These are phyloP conservation scores for Boletus barrowsii DNA, from an alignment of 768 basidiomycete genomes.

Conservation along the genomic window DNA sequence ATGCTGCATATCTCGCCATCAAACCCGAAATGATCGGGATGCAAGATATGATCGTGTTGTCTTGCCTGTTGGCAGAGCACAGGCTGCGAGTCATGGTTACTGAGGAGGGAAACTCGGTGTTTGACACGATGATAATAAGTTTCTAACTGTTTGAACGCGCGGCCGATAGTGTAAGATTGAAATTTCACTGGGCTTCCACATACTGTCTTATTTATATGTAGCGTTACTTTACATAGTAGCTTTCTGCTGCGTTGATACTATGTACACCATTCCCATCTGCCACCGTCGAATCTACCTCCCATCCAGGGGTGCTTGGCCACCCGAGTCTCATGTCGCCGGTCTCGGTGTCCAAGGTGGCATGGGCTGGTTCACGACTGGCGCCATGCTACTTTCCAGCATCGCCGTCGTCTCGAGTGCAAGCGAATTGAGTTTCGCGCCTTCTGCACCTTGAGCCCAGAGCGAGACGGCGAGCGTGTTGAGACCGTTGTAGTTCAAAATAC, in stretches of 20 bases:
- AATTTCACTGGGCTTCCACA: neutral
- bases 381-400: slow-evolving; percentile 24
- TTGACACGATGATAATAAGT: neutral
- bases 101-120: neutral
- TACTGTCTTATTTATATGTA: neutral
- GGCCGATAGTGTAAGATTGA: neutral
- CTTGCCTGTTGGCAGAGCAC: slow-evolving; percentile 18
- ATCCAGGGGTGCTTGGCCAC: neutral
- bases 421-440: slow-evolving; percentile 42
- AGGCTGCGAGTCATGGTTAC: slow-evolving; percentile 1
- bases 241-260: neutral
- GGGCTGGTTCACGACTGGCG: slow-evolving; percentile 23
- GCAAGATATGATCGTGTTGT: slow-evolving; percentile 18
- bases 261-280: neutral
- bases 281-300: too few relatives aligned
- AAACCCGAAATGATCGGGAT: slow-evolving; percentile 10
- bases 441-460: slow-evolving; percentile 41
- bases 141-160: neutral
- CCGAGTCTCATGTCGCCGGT: slow-evolving; percentile 9
- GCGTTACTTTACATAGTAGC: neutral
- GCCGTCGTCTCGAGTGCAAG: slow-evolving; percentile 38
- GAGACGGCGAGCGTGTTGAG: slow-evolving; percentile 47
- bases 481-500: slow-evolving; percentile 48
- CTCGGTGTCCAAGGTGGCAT: slow-evolving; percentile 26
- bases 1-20: slow-evolving; percentile 10